Evolutionary conservation across 495 filamentous ascomycete genomes (phyloP).

Genomic region (Podospora tetraspora): DNA sequence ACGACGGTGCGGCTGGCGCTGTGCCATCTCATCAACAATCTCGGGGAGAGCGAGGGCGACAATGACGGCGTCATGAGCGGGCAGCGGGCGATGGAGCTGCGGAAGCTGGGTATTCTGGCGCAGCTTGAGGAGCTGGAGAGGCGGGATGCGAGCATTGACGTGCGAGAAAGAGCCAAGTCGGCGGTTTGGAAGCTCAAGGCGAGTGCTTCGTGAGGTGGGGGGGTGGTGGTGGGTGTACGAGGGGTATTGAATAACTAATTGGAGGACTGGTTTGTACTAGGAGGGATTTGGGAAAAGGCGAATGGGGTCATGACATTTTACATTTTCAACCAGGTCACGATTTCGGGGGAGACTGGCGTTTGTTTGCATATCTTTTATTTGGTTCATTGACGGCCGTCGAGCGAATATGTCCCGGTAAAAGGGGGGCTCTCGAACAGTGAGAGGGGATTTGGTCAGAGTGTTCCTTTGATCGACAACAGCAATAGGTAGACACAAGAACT

Average conservation of each 20-base stretch:
- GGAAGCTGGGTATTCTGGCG: slow-evolving; percentile 63
- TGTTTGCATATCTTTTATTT: neutral
- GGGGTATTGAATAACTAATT: neutral
- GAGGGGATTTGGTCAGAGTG: neutral
- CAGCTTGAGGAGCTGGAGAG: slow-evolving; percentile 59
- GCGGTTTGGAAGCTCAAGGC: slow-evolving; percentile 62
- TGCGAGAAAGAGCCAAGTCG: slow-evolving; percentile 75
- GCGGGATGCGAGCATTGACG: slow-evolving; percentile 71
- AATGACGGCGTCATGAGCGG: slow-evolving; percentile 56
- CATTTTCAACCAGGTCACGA: too few relatives aligned
- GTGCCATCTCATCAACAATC: slow-evolving; percentile 75
- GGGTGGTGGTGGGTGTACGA: neutral
- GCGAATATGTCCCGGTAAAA: neutral
- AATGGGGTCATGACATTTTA: neutral
- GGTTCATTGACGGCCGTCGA: neutral
- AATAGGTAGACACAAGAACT: neutral
- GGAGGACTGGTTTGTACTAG: neutral
- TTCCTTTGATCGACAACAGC: neutral
- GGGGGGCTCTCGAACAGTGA: neutral
- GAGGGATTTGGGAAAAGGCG: neutral
- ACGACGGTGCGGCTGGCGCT: slow-evolving; percentile 67
- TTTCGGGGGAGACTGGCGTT: neutral
- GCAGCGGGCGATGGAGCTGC: slow-evolving; percentile 61
- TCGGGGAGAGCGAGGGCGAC: slow-evolving; percentile 72
- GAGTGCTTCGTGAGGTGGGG: neutral